A percentile compares a stretch with the other conserved stretches of the same genome.
Evolutionary conservation across 1,139 yeast species (phyloP).

Genomic region (Magnusiomyces ingens): DNA sequence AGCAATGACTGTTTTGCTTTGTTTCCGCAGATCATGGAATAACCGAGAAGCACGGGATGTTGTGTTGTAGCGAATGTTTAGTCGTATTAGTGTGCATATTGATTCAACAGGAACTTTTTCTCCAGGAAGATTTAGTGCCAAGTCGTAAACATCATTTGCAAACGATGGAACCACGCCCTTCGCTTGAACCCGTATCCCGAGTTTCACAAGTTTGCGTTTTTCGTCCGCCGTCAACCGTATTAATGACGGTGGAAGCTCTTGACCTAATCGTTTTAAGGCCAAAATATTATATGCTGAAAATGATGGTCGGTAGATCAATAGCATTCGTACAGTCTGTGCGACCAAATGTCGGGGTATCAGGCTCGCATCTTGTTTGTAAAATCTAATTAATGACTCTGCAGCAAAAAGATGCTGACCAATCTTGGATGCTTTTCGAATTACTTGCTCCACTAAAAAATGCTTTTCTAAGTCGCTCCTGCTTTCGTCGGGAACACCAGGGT

Average conservation of each 20-base stretch:
- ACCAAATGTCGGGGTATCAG: too few relatives aligned
- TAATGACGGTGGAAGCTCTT: background rate
- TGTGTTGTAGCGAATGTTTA: conserved; percentile 13
- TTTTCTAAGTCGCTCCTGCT: too few relatives aligned
- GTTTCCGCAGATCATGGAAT: conserved; percentile 16
- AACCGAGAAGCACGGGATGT: conserved; percentile 17
- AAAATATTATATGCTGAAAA: too few relatives aligned
- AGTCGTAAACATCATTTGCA: conserved; percentile 22
- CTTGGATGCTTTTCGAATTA: too few relatives aligned
- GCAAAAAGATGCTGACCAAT: too few relatives aligned
- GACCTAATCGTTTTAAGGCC: background rate
- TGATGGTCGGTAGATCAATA: too few relatives aligned
- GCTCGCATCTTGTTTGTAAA: too few relatives aligned
- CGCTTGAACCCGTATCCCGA: conserved; percentile 16
- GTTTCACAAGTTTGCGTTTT: background rate
- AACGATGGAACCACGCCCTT: conserved; percentile 18
- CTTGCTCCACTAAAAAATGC: too few relatives aligned
- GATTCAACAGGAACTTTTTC: conserved; percentile 18
- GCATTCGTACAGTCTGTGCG: too few relatives aligned
- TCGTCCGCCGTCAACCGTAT: background rate
- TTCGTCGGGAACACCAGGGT: too few relatives aligned
- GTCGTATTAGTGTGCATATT: background rate
- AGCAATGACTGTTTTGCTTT: conserved; percentile 10
- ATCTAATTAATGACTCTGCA: too few relatives aligned
- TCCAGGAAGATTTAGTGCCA: conserved; percentile 17